These are phyloP conservation scores for Platanthera zijinensis DNA, from an alignment of 106 monocot genomes.

Conservation along the genomic window DNA sequence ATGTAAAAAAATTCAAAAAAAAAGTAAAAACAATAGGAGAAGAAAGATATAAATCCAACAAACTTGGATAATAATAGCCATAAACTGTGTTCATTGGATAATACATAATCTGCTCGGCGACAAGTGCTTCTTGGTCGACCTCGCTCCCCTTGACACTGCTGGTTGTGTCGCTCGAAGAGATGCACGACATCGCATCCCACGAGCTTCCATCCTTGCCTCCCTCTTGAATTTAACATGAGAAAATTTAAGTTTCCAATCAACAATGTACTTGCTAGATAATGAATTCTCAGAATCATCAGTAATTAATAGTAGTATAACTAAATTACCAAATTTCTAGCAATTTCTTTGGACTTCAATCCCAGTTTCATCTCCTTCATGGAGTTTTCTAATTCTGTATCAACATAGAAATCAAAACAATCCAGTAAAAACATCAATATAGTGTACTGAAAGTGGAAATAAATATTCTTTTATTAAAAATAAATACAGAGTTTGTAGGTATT, in stretches of 20 bases:
- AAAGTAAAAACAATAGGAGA: too few relatives aligned
- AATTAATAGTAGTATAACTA: background rate
- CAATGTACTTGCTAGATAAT: background rate
- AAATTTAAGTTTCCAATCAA: too few relatives aligned
- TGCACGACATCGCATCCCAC: too few relatives aligned
- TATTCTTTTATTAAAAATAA: too few relatives aligned
- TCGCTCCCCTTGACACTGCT: constrained; percentile 52
- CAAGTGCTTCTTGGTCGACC: constrained; percentile 41
- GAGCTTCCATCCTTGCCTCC: too few relatives aligned
- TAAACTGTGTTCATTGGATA: constrained; percentile 24
- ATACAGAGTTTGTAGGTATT: too few relatives aligned
- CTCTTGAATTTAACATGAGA: too few relatives aligned
- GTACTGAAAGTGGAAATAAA: background rate
- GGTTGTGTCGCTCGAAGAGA: too few relatives aligned
- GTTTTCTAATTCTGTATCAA: constrained; percentile 26
- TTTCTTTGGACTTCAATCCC: constrained; percentile 14
- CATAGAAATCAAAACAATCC: constrained; percentile 6
- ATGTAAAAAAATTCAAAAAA: too few relatives aligned
- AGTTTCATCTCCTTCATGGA: constrained; percentile 33
- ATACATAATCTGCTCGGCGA: constrained; percentile 37
- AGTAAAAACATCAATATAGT: background rate
- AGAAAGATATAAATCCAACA: background rate
- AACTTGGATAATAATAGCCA: constrained; percentile 83
- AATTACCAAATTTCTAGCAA: constrained; percentile 24
- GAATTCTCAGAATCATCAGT: background rate